Evolutionary conservation across 805 yeast genomes (phyloP).

Genomic region (Suhomyces canberraensis): DNA sequence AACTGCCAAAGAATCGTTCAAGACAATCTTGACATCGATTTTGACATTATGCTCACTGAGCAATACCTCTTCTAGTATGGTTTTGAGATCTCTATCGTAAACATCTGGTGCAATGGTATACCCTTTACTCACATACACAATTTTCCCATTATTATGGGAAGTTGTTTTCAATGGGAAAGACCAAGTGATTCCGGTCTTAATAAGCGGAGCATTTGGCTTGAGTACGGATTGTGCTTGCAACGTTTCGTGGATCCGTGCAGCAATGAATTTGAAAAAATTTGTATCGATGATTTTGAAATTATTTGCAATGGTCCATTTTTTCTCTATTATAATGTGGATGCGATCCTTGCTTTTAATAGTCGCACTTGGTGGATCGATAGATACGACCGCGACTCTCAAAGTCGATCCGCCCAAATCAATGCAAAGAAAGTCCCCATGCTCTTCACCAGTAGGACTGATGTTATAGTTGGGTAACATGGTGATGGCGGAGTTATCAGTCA

Average conservation of each 20-base stretch:
- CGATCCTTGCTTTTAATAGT: constrained; percentile 12
- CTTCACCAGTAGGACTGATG: constrained; percentile 36
- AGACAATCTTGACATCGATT: constrained; percentile 42
- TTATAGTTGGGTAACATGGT: constrained; percentile 41
- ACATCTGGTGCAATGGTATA: constrained; percentile 45
- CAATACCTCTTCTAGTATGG: constrained; percentile 37
- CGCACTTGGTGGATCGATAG: constrained; percentile 20
- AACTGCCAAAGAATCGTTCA: constrained; percentile 69
- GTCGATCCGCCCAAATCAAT: constrained; percentile 62
- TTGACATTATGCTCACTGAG: constrained; percentile 17
- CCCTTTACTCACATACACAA: constrained; percentile 61
- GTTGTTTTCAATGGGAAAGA: constrained; percentile 51
- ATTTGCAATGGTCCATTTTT: constrained; percentile 39
- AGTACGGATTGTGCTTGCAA: constrained; percentile 18
- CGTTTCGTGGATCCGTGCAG: constrained; percentile 28
- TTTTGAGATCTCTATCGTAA: constrained; percentile 38
- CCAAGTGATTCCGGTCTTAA: constrained; percentile 52
- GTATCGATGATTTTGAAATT: constrained; percentile 37
- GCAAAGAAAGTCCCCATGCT: constrained; percentile 39
- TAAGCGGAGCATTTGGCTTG: constrained; percentile 9
- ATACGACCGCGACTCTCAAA: constrained; percentile 40
- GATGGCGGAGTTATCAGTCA: constrained; percentile 23
- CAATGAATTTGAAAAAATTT: constrained; percentile 44
- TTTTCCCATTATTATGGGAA: constrained; percentile 40
- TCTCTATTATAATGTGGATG: constrained; percentile 25